Conservation (phyloP, 2,329 filamentous ascomycete genomes). For the Aspergillus caelatus region DNA sequence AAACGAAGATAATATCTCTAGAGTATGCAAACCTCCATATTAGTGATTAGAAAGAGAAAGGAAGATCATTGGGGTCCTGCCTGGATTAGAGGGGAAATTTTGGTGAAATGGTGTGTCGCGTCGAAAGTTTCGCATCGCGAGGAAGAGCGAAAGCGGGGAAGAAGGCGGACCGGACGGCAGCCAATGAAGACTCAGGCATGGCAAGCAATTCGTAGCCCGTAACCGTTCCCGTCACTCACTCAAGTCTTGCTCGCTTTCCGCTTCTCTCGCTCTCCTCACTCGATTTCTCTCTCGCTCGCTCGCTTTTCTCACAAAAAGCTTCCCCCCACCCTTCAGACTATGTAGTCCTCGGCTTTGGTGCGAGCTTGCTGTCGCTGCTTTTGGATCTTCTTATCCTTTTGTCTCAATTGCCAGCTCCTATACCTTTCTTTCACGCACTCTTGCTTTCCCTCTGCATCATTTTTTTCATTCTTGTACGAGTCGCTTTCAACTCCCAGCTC, state of each 20-base stretch:
- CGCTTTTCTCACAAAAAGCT: conserved; percentile 30
- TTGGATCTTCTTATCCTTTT: conserved; percentile 19
- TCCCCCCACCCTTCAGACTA: conserved; percentile 41
- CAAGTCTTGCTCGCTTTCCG: conserved; percentile 26
- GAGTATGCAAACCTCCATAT: not conserved
- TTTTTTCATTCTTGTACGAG: conserved; percentile 21
- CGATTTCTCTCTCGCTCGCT: conserved; percentile 35
- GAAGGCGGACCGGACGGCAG: not conserved
- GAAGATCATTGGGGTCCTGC: not conserved
- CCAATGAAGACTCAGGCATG: conserved; percentile 5
- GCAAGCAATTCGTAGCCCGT: conserved; percentile 4
- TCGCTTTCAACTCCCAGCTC: conserved; percentile 23
- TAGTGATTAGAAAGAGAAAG: not conserved
- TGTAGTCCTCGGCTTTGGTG: conserved; percentile 41
- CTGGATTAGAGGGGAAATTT: not conserved
- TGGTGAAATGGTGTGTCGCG: not conserved
- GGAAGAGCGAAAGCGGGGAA: conserved; percentile 8
- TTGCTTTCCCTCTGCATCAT: conserved; percentile 13
- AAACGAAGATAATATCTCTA: not conserved
- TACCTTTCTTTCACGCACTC: conserved; percentile 12
- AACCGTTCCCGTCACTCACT: conserved; percentile 14
- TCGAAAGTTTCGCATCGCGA: conserved; percentile 4
- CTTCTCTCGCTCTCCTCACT: conserved; percentile 29
- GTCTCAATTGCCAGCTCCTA: conserved; percentile 30
- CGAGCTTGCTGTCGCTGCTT: conserved; percentile 34